A percentile compares a stretch with the other conserved stretches of the same genome.
Conservation (phyloP, 805 yeast species). For the Hanseniaspora singularis region DNA sequence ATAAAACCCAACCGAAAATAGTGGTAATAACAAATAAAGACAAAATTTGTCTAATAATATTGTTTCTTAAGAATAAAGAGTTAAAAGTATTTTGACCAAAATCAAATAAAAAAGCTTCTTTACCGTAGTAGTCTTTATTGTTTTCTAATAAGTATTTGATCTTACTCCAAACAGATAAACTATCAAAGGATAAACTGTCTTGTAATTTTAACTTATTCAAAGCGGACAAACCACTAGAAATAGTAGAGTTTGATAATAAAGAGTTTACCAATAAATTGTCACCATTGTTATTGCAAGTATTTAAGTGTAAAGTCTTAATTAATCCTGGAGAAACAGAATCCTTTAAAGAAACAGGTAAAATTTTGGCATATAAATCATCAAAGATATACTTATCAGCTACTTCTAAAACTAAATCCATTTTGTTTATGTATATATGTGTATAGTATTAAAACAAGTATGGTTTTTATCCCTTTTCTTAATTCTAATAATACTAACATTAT, state of each 20-base stretch:
- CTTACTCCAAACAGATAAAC: slow-evolving; percentile 14
- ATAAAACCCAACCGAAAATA: slow-evolving; percentile 77
- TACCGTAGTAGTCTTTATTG: slow-evolving; percentile 43
- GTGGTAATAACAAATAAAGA: slow-evolving; percentile 59
- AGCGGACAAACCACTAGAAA: slow-evolving; percentile 1
- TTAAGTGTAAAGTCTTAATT: slow-evolving; percentile 21
- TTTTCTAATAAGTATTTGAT: slow-evolving; percentile 19
- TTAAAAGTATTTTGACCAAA: slow-evolving; percentile 45
- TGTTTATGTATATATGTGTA: background rate
- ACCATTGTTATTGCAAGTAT: slow-evolving; percentile 21
- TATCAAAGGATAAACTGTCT: slow-evolving; percentile 15
- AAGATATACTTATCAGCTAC: slow-evolving; percentile 57
- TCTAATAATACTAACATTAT: background rate
- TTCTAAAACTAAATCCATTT: slow-evolving; percentile 88
- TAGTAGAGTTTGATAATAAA: slow-evolving; percentile 3
- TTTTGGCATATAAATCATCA: slow-evolving; percentile 60
- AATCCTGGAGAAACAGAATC: slow-evolving; percentile 26
- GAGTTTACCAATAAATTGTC: slow-evolving; percentile 22
- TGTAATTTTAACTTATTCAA: slow-evolving; percentile 6
- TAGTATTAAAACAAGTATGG: background rate
- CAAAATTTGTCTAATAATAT: slow-evolving; percentile 55
- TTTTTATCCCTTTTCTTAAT: background rate
- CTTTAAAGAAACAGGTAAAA: slow-evolving; percentile 48
- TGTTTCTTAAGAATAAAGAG: slow-evolving; percentile 64
- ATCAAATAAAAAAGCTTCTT: slow-evolving; percentile 47